These are phyloP conservation scores for Fusarium praegraminearum DNA, from an alignment of 2,329 filamentous ascomycete species.

Conservation along the genomic window DNA sequence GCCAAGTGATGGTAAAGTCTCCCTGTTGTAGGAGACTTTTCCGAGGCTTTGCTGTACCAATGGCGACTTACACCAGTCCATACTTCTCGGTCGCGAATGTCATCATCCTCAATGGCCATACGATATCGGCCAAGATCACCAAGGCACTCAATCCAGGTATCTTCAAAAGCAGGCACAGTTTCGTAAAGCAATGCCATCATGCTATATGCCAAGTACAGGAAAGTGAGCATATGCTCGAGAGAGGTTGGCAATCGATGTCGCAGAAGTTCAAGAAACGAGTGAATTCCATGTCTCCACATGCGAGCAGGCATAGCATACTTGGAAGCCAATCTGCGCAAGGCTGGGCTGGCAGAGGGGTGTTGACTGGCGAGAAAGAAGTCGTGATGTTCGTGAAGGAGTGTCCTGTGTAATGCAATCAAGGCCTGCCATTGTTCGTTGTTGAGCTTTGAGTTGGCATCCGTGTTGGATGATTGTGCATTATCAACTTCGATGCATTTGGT, in stretches of 20 bases:
- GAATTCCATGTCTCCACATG: conserved; percentile 95
- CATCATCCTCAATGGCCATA: conserved; percentile 92
- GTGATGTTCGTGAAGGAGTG: conserved; percentile 83
- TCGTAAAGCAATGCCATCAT: conserved; percentile 92
- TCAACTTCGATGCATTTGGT: conserved; percentile 88
- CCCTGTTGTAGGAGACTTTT: conserved; percentile 79
- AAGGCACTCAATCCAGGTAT: conserved; percentile 94
- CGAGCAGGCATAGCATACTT: conserved; percentile 93
- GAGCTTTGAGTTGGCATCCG: conserved; percentile 58
- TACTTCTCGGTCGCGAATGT: conserved; percentile 78
- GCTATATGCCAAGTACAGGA: conserved; percentile 88
- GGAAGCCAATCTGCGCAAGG: conserved; percentile 74
- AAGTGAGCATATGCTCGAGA: conserved; percentile 89
- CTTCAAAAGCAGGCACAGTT: conserved; percentile 83
- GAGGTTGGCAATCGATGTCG: conserved; percentile 79
- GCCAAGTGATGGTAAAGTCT: conserved; percentile 90
- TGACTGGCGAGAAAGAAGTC: conserved; percentile 90
- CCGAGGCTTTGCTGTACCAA: conserved; percentile 88
- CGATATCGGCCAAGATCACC: conserved; percentile 85
- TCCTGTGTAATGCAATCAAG: conserved; percentile 83
- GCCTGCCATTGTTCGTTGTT: conserved; percentile 84
- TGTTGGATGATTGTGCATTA: conserved; percentile 65
- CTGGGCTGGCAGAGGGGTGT: conserved; percentile 80
- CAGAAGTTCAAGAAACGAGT: conserved; percentile 83
- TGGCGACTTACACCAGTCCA: conserved; percentile 84